Percentiles rank a stretch among this genome's conserved stretches.
phyloP scores from a whole-genome alignment of 768 basidiomycete genomes.

The Kwoniella sp. region DNA sequence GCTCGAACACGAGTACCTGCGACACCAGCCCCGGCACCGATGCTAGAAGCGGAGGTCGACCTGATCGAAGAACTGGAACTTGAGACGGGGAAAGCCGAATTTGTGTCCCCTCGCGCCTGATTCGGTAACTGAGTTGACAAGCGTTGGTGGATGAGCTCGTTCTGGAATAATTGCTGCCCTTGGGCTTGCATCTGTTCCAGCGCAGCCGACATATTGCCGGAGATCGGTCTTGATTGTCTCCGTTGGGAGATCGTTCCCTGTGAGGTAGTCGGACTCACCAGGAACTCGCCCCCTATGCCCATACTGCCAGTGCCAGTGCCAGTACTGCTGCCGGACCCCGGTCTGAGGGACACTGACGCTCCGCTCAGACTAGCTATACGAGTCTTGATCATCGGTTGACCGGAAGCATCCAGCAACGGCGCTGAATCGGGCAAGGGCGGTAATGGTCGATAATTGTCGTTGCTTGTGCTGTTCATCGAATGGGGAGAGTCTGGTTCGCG shows the following conservation, averaged over 20 bases:
- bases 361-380: slow-evolving; percentile 29
- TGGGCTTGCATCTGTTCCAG: slow-evolving; percentile 14
- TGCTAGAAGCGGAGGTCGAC: slow-evolving; percentile 17
- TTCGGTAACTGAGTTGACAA: not conserved
- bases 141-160: not conserved
- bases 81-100: slow-evolving; percentile 7
- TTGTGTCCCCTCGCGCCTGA: not conserved
- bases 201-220: slow-evolving; percentile 9
- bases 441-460: slow-evolving; percentile 5
- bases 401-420: slow-evolving; percentile 8
- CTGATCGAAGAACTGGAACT: slow-evolving; percentile 14
- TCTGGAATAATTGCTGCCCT: not conserved
- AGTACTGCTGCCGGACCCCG: no score
- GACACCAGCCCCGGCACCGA: not conserved
- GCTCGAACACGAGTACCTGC: slow-evolving; percentile 18
- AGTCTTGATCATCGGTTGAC: slow-evolving; percentile 7
- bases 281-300: not conserved
- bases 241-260: slow-evolving; percentile 45
- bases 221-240: slow-evolving; percentile 30
- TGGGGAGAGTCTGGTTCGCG: slow-evolving; percentile 10
- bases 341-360: slow-evolving; percentile 12
- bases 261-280: slow-evolving; percentile 39
- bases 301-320: not conserved
- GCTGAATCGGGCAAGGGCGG: slow-evolving; percentile 34
- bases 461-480: slow-evolving; percentile 6